These are phyloP conservation scores for Saccharomyces hybrid DNA, from an alignment of 1,139 yeast species.

Conservation along the genomic window DNA sequence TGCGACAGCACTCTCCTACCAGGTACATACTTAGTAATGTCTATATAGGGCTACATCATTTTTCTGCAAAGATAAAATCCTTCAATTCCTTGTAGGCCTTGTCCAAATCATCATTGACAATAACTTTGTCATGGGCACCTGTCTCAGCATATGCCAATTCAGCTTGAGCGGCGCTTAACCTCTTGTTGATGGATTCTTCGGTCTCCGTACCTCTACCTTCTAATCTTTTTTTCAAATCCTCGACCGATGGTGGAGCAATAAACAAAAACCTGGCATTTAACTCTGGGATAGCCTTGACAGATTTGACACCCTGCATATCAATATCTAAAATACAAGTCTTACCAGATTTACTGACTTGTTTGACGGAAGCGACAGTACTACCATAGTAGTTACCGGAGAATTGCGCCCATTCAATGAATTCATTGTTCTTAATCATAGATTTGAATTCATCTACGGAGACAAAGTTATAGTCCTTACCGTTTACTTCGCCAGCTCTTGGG, in stretches of 20 bases:
- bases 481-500: slow-evolving; percentile 85
- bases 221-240: slow-evolving; percentile 62
- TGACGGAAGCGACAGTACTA: slow-evolving; percentile 77
- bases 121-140: slow-evolving; percentile 84
- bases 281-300: slow-evolving; percentile 66
- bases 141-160: slow-evolving; percentile 84
- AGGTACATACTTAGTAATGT: background rate
- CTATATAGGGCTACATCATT: background rate
- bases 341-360: slow-evolving; percentile 45
- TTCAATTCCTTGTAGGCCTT: slow-evolving; percentile 77
- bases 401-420: slow-evolving; percentile 96
- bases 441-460: slow-evolving; percentile 72
- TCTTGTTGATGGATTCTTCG: slow-evolving; percentile 68
- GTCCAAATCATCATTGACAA: slow-evolving; percentile 88
- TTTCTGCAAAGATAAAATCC: slow-evolving; percentile 50
- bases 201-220: slow-evolving; percentile 93
- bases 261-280: slow-evolving; percentile 81
- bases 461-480: slow-evolving; percentile 88
- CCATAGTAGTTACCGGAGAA: slow-evolving; percentile 97
- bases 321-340: slow-evolving; percentile 85
- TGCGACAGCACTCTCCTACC: background rate
- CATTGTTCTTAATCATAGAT: slow-evolving; percentile 58
- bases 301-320: slow-evolving; percentile 97
- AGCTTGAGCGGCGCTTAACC: slow-evolving; percentile 76
- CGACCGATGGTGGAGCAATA: slow-evolving; percentile 87